Evolutionary conservation across 805 yeast genomes (phyloP), one percentile per base, ranked within the genome.

Genomic region (Maudiozyma saulgeensis): DNA sequence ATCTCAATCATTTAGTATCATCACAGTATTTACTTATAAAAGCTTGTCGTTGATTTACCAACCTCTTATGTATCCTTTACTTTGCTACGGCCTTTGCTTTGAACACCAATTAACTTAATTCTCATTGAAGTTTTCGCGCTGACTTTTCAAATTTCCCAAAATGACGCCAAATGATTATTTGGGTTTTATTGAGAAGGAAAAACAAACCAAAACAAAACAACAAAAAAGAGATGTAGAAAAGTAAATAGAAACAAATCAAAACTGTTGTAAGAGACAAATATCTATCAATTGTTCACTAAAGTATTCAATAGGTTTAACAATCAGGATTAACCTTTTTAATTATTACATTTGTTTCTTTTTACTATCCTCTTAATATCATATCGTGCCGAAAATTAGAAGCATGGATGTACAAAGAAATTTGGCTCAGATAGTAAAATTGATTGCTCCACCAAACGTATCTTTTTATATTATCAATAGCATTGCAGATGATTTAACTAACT

Each of bases 401-500:
- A 63, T 63, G 68, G 61, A 58, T 43, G 41, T 63, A 7, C 57
- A 54, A 44, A 25, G 48, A 19, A 56, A 53, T 25, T 50, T 63
- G 12, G 54, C 50, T 41, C 47, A 54, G 11, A 46, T 60, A 4
- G 49, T 60, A 26, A 62, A 56, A 43, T 60, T 58, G 13, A 44
- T 61, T 41, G 61, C 57, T n/a, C 63, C 65, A n/a, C 55, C 51
- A 12, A 45, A 51, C 6, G 53, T 60, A 13, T 51, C 64, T 4
- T 61, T 53, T 26, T 39, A 49, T 7, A 32, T 52, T 21, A 41
- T 57, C 8, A 44, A 49, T 37, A 25, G 53, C 3, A 51, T 62
- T 26, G 44, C 58, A 8, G 48, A 52, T 28, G 62, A 60, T 12
- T 43, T 62, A 25, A 45, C 53, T 6, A 49, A 50, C 11, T 19